Evolutionary conservation across 2,329 filamentous ascomycete species (phyloP).

Genomic region (Grosmannia clavigera): DNA sequence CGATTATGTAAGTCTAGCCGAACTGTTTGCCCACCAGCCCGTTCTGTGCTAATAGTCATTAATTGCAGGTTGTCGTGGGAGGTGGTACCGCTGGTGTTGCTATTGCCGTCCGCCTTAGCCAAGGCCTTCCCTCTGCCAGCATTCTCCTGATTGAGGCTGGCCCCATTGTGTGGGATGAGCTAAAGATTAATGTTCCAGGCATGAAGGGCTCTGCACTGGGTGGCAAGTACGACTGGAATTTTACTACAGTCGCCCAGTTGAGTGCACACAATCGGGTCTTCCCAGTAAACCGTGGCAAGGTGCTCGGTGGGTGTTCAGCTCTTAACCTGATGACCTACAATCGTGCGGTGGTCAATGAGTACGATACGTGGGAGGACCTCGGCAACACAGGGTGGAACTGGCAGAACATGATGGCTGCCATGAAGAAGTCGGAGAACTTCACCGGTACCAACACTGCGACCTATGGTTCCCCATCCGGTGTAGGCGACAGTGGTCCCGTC

Average conservation of each 20-base stretch:
- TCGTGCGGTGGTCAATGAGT: conserved; percentile 18
- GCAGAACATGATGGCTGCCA: conserved; percentile 11
- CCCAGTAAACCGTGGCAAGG: conserved; percentile 27
- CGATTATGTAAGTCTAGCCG: neutral
- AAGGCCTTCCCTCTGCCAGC: conserved; percentile 11
- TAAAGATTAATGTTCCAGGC: conserved; percentile 17
- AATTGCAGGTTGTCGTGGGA: conserved; percentile 13
- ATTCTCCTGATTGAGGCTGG: conserved; percentile 21
- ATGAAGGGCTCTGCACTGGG: conserved; percentile 15
- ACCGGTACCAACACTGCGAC: conserved; percentile 5
- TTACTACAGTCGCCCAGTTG: conserved; percentile 26
- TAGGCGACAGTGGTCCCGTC: conserved; percentile 12
- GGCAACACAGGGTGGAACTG: conserved; percentile 20
- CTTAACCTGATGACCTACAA: conserved; percentile 30
- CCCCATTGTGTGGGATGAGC: conserved; percentile 14
- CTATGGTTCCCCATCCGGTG: neutral
- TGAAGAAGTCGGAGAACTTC: conserved; percentile 15
- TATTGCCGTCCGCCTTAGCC: conserved; percentile 16
- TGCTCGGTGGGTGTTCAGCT: conserved; percentile 31
- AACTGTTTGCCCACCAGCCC: too few relatives aligned
- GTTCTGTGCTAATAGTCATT: neutral
- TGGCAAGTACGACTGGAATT: conserved; percentile 24
- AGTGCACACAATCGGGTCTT: conserved; percentile 25
- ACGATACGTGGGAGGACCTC: conserved; percentile 22
- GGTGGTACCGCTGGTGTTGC: conserved; percentile 17